These are phyloP conservation scores for Claviceps capensis DNA, from an alignment of 2,329 filamentous ascomycete species.

Conservation along the genomic window DNA sequence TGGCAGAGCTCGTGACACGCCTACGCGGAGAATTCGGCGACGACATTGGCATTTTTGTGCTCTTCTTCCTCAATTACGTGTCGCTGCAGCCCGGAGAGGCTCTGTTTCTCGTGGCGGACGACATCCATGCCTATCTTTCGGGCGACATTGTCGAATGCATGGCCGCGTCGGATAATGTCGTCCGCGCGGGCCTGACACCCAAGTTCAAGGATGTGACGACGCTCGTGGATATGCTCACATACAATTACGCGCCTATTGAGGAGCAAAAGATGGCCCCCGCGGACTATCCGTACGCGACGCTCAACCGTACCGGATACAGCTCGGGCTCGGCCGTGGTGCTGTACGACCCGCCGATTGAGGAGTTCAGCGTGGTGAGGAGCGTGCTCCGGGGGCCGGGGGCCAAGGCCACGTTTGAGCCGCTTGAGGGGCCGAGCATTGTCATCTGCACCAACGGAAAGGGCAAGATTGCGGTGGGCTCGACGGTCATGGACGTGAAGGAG, in stretches of 20 bases:
- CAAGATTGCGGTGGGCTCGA: conserved; percentile 73
- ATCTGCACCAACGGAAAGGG: conserved; percentile 80
- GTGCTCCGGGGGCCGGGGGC: conserved; percentile 56
- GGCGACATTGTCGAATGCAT: conserved; percentile 98
- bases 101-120: conserved; percentile 90
- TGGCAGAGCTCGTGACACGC: conserved; percentile 64
- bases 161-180: conserved; percentile 97
- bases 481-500: conserved; percentile 57
- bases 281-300: conserved; percentile 73
- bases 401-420: conserved; percentile 77
- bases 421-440: conserved; percentile 81
- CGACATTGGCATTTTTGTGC: conserved; percentile 86
- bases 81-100: conserved; percentile 79
- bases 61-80: conserved; percentile 96
- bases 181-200: conserved; percentile 90
- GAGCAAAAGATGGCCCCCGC: conserved; percentile 84
- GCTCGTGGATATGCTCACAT: conserved; percentile 82
- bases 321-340: conserved; percentile 58
- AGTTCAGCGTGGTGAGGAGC: conserved; percentile 81
- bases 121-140: conserved; percentile 90
- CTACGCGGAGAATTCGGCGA: conserved; percentile 73
- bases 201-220: conserved; percentile 96
- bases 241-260: conserved; percentile 85
- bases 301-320: conserved; percentile 72
- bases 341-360: conserved; percentile 93